Conservation (phyloP, 352 stramenopile species). For the Phytophthora litchii region DNA sequence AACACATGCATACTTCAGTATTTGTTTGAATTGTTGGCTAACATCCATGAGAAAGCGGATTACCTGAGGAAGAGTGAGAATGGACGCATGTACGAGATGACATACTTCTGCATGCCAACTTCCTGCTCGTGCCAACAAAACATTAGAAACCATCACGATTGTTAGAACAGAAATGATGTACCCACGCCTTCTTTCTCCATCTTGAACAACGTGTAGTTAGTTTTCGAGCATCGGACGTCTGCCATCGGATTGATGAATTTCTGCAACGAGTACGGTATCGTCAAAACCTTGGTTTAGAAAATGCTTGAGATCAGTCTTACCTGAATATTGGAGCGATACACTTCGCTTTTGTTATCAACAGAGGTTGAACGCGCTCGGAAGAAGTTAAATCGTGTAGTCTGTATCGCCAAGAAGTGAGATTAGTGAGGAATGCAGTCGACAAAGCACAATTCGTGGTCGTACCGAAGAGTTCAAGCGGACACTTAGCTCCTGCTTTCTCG, state of each 20-base stretch:
- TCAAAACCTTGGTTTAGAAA: background rate
- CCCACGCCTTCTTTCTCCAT: conserved; percentile 83
- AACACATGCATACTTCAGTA: background rate
- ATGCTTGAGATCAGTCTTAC: conserved; percentile 12
- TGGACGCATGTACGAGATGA: conserved; percentile 75
- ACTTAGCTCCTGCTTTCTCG: conserved; percentile 73
- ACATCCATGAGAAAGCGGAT: background rate
- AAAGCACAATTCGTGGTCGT: background rate
- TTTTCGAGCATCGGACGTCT: conserved; percentile 68
- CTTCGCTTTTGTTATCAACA: conserved; percentile 33
- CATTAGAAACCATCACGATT: background rate
- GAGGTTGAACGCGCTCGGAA: conserved; percentile 46
- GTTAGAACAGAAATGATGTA: background rate
- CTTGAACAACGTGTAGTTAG: conserved; percentile 75
- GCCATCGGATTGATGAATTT: conserved; percentile 87
- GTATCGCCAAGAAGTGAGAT: background rate
- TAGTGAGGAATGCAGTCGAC: background rate
- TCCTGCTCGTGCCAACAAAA: conserved; percentile 43
- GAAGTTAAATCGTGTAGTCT: conserved; percentile 54
- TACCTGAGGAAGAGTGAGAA: conserved; percentile 86
- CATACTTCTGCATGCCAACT: conserved; percentile 69
- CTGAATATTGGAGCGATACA: conserved; percentile 57
- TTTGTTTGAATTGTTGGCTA: background rate
- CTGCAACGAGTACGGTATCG: conserved; percentile 27
- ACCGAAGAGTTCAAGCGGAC: conserved; percentile 66